Evolutionary conservation across 768 basidiomycete species (phyloP).

Genomic region (Mycena rosella): DNA sequence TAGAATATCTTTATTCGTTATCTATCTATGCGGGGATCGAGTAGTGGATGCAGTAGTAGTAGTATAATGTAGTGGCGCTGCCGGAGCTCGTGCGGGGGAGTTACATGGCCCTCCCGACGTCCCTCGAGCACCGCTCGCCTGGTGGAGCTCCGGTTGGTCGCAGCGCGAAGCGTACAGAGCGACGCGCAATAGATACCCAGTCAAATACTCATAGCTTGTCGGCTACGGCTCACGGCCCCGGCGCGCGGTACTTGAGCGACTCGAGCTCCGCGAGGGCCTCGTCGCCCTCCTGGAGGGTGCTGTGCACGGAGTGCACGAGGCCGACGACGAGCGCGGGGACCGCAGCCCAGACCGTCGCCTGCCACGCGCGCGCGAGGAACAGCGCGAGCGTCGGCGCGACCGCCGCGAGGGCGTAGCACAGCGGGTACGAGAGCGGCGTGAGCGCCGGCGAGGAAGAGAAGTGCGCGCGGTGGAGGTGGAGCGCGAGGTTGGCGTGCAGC

Average conservation of each 20-base stretch:
- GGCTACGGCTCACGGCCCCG: conserved; percentile 56
- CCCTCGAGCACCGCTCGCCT: too few species aligned
- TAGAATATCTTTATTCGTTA: too few species aligned
- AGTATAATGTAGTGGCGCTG: too few species aligned
- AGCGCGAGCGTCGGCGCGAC: conserved; percentile 64
- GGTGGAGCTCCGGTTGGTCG: too few species aligned
- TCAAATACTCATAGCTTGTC: too few species aligned
- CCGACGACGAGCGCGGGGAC: conserved; percentile 57
- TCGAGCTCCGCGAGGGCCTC: conserved; percentile 65
- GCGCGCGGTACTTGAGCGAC: conserved; percentile 65
- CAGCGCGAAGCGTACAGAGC: too few species aligned
- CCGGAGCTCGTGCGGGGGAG: too few species aligned
- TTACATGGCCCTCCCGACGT: too few species aligned
- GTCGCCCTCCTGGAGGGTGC: conserved; percentile 59
- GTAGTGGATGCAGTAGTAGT: too few species aligned
- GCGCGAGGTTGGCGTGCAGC: conserved; percentile 63
- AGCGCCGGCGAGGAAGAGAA: conserved; percentile 50
- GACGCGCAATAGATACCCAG: too few species aligned
- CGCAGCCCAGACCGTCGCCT: conserved; percentile 67
- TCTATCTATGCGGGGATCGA: too few species aligned
- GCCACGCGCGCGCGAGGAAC: conserved; percentile 64
- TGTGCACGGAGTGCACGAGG: conserved; percentile 59
- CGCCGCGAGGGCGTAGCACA: conserved; percentile 55
- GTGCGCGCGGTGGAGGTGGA: conserved; percentile 56
- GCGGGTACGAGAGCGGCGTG: conserved; percentile 45